A percentile compares a stretch with the other conserved stretches of the same genome.
phyloP scores from a whole-genome alignment of 2,329 filamentous ascomycete genomes.

The Teratosphaeria gauchensis region DNA sequence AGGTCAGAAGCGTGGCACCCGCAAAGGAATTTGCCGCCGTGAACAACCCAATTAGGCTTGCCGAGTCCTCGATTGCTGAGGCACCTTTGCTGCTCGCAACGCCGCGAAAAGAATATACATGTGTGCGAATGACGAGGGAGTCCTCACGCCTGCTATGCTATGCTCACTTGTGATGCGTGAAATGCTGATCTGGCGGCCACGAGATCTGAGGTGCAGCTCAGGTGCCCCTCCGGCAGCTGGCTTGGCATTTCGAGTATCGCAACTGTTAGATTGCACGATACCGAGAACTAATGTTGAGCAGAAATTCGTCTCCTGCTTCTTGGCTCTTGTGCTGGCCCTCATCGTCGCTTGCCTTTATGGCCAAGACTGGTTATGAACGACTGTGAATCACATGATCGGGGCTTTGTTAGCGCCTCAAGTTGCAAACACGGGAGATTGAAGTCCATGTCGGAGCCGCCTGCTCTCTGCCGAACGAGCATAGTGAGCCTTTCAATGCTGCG shows the following conservation, averaged over 20 bases:
- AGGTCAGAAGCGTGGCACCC: constrained; percentile 3
- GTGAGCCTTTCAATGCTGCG: background rate
- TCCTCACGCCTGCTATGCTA: background rate
- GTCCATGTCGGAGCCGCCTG: background rate
- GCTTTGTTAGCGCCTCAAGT: background rate
- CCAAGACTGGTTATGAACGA: background rate
- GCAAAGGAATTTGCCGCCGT: background rate
- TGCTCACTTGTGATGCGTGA: background rate
- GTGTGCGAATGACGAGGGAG: background rate
- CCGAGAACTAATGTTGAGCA: background rate
- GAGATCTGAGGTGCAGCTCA: background rate
- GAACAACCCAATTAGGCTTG: background rate
- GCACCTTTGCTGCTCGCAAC: background rate
- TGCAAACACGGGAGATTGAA: background rate
- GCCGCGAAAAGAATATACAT: background rate
- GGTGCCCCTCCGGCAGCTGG: background rate
- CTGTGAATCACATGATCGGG: background rate
- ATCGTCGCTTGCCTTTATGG: background rate
- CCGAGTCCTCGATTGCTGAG: background rate
- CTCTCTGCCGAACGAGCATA: background rate
- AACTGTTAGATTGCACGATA: background rate
- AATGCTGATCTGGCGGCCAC: background rate
- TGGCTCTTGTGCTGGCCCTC: background rate
- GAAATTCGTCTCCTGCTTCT: background rate
- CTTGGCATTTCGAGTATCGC: background rate